These are phyloP conservation scores for Alternaria novae-zelandiae DNA, from an alignment of 2,329 filamentous ascomycete species.

Conservation along the genomic window DNA sequence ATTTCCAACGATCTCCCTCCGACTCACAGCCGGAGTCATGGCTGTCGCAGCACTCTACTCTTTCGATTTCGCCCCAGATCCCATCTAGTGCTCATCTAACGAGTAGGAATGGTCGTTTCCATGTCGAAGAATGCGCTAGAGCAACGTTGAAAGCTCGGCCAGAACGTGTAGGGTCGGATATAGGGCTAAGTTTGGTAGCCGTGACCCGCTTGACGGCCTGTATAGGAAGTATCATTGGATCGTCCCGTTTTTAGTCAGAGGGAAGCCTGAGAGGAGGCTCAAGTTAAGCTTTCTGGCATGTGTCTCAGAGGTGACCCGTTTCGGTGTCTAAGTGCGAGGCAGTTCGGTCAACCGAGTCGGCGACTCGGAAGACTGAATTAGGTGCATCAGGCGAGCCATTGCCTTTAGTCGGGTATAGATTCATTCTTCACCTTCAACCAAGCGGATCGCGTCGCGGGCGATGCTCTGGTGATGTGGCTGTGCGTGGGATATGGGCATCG, in stretches of 20 bases:
- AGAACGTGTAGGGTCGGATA: conserved; percentile 13
- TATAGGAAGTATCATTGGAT: conserved; percentile 10
- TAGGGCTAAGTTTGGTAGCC: conserved; percentile 19
- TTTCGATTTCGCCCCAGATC: conserved; percentile 17
- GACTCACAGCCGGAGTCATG: conserved; percentile 7
- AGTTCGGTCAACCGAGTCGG: neutral
- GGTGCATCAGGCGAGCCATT: conserved; percentile 17
- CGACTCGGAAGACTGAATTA: neutral
- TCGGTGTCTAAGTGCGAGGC: conserved; percentile 18
- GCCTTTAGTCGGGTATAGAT: neutral
- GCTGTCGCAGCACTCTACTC: conserved; percentile 13
- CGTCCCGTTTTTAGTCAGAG: conserved; percentile 9
- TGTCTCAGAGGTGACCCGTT: conserved; percentile 9
- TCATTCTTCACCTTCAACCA: neutral
- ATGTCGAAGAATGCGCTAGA: conserved; percentile 8
- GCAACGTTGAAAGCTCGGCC: conserved; percentile 12
- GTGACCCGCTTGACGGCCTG: neutral
- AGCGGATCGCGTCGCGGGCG: conserved; percentile 1
- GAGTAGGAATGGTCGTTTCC: conserved; percentile 14
- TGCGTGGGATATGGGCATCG: conserved; percentile 3
- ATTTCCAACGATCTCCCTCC: conserved; percentile 3
- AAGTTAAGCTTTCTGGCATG: conserved; percentile 18
- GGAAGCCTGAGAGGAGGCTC: conserved; percentile 21
- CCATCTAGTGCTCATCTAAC: conserved; percentile 2
- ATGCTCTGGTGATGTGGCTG: conserved; percentile 12